Evolutionary conservation across 2,329 filamentous ascomycete species (phyloP), one percentile per base, ranked within the genome.

Genomic region (Catunica adiposa): DNA sequence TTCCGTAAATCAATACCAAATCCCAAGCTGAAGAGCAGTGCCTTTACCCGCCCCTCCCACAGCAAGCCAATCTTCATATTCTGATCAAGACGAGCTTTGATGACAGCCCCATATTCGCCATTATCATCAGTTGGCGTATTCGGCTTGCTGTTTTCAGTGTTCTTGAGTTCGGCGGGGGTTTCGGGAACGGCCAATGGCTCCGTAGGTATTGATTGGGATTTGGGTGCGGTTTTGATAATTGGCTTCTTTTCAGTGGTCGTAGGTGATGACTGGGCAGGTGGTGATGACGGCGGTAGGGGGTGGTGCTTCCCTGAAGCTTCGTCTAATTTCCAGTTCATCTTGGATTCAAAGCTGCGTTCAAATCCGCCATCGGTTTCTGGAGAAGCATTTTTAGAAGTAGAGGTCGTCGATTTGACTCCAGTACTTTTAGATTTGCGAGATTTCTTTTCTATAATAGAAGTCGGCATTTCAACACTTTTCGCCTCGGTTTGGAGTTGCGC

Each of bases 31-130:
- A 97, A 94, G 57, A 98, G 75, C 58, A 98, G 71, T 61, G 94
- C 90, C 71, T 97, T 95, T 58, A 94, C 79, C 55, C 89, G 78
- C 1, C 90, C 89, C 67, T 97, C 90, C 90, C 92, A 98, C 22
- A 97, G 70, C 53, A 97, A 67, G 0, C 89, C 86, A 55, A 96
- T 80, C 61, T 83, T 83, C 71, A 88, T 82, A 61, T 89, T 85
- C 70, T 96, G 89, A 65, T 96, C 89, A 54, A 97, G 74, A 52
- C 86, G 79, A 47, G 89, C 84, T 69, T 97, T 98, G 61, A 98
- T 70, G 31, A 97, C 89, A 5, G 89, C 90, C 31, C 86, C 80
- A 58, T 87, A 85, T 60, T 84, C 80, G 23, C 78, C 75, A 40
- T 73, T 65, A 7, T 67, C 63, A 22, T 63, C 61, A 42, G 63